phyloP scores from a whole-genome alignment of 257 asterid species.

The Perilla frutescens region DNA sequence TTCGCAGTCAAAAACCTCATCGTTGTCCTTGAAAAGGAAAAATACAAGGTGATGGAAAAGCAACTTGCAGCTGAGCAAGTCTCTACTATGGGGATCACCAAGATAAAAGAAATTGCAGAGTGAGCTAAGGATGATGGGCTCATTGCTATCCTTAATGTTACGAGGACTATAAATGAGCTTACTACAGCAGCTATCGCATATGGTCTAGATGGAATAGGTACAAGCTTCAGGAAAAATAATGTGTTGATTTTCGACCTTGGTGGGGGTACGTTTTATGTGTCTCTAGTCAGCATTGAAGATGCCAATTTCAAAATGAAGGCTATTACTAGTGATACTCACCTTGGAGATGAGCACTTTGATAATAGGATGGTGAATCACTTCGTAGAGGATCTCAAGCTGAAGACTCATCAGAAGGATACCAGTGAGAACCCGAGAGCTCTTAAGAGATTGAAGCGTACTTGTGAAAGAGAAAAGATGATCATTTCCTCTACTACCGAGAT shows the following conservation, averaged over 20 bases:
- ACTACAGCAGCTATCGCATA: not conserved
- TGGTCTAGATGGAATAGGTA: not conserved
- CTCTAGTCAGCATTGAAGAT: not conserved
- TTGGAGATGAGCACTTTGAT: not conserved
- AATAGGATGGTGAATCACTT: conserved; percentile 20
- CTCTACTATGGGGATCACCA: not conserved
- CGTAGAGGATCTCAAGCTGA: not conserved
- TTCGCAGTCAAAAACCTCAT: no score
- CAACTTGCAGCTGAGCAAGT: not conserved
- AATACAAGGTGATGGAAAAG: not conserved
- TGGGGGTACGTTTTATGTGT: not conserved
- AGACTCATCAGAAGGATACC: not conserved
- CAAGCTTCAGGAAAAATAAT: not conserved
- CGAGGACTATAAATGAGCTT: not conserved
- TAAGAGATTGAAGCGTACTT: not conserved
- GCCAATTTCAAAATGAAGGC: not conserved
- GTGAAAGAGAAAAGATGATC: conserved; percentile 35
- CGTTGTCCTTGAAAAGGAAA: no score
- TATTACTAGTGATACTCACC: not conserved
- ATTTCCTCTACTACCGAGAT: not conserved
- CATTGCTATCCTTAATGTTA: not conserved
- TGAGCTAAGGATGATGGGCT: not conserved
- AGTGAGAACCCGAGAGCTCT: conserved; percentile 9
- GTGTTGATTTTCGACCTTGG: not conserved
- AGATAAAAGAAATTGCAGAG: not conserved